These are phyloP conservation scores for Magnusiomyces sp. DNA, from an alignment of 1,139 yeast species.

Conservation along the genomic window DNA sequence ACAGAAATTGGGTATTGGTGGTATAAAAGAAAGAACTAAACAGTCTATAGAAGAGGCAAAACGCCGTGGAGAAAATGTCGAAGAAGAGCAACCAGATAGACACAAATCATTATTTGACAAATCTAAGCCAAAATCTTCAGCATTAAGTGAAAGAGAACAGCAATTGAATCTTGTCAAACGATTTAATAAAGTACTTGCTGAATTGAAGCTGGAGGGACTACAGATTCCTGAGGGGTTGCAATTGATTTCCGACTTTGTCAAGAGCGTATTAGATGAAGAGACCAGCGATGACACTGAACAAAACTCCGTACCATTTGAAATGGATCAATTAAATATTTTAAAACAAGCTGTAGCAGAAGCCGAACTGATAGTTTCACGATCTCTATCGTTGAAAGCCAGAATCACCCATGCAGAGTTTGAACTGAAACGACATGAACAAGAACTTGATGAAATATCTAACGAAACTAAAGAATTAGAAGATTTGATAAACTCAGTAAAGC, in stretches of 20 bases:
- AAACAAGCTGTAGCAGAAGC: constrained; percentile 1
- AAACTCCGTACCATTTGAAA: constrained; percentile 6
- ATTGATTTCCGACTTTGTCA: constrained; percentile 27
- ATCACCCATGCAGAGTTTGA: constrained; percentile 21
- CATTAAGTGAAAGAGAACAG: constrained; percentile 23
- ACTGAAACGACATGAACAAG: constrained; percentile 16
- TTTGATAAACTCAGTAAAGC: constrained; percentile 17
- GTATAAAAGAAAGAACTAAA: constrained; percentile 36
- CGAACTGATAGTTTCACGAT: constrained; percentile 5
- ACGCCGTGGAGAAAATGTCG: constrained; percentile 18
- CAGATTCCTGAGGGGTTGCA: constrained; percentile 33
- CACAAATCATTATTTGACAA: constrained; percentile 16
- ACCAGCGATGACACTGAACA: constrained; percentile 1
- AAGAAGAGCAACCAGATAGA: constrained; percentile 15
- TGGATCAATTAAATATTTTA: neutral
- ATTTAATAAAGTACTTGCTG: constrained; percentile 34
- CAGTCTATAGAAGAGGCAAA: constrained; percentile 19
- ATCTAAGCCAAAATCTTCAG: neutral
- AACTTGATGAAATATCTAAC: constrained; percentile 17
- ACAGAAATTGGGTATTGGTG: constrained; percentile 62
- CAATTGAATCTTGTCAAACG: constrained; percentile 17
- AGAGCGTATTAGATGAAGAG: constrained; percentile 15
- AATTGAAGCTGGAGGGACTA: constrained; percentile 33
- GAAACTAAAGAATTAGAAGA: constrained; percentile 15
- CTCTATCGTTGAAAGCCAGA: constrained; percentile 19